Conservation (phyloP, 2,329 filamentous ascomycete species). For the Ceratocystis ficicola region DNA sequence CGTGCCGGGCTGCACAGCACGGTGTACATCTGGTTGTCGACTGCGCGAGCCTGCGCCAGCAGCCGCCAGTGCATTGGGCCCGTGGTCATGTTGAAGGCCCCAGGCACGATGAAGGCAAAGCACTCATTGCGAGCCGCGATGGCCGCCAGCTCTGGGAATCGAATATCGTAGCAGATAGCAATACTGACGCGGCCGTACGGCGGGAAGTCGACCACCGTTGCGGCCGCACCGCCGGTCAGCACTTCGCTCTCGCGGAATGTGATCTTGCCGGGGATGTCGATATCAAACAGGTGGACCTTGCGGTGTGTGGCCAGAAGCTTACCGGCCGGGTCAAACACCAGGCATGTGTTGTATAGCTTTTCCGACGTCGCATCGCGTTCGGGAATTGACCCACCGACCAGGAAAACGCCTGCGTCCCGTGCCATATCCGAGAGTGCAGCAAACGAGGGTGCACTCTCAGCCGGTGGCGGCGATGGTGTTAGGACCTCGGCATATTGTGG, state of each 20-base stretch:
- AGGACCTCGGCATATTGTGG: constrained; percentile 83
- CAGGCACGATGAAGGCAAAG: constrained; percentile 83
- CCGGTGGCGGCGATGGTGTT: constrained; percentile 54
- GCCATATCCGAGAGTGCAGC: constrained; percentile 74
- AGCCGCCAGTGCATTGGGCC: constrained; percentile 86
- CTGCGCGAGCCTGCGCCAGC: constrained; percentile 65
- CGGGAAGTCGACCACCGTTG: constrained; percentile 76
- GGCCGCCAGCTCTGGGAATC: constrained; percentile 86
- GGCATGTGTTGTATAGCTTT: constrained; percentile 81
- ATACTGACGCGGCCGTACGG: constrained; percentile 79
- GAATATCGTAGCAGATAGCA: constrained; percentile 95
- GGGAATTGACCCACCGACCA: constrained; percentile 86
- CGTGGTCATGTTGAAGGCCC: constrained; percentile 93
- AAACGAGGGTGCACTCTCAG: constrained; percentile 65
- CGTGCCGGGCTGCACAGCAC: constrained; percentile 83
- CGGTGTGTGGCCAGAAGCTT: constrained; percentile 75
- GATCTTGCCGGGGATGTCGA: constrained; percentile 92
- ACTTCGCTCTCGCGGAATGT: constrained; percentile 84
- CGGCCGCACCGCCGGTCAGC: constrained; percentile 67
- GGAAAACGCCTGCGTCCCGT: constrained; percentile 61
- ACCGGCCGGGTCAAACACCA: constrained; percentile 70
- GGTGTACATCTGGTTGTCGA: constrained; percentile 92
- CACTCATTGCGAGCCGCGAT: constrained; percentile 76
- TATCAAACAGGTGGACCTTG: constrained; percentile 95
- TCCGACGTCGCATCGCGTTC: constrained; percentile 47